A percentile compares a stretch with the other conserved stretches of the same genome.
Conservation (phyloP, 768 basidiomycete species). For the Mycena vitilis region DNA sequence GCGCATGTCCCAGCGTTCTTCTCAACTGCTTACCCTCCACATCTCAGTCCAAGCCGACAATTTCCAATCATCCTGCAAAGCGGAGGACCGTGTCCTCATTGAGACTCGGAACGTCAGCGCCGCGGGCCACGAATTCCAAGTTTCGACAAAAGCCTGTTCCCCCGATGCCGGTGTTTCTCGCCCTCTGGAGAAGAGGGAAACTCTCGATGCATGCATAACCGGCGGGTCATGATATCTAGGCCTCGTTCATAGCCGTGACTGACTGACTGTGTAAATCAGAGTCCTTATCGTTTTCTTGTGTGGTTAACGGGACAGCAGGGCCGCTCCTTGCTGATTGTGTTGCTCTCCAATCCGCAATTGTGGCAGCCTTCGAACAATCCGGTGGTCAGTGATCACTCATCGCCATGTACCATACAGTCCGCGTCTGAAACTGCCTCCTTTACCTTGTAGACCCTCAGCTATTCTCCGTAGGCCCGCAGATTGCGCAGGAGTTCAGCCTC, state of each 20-base stretch:
- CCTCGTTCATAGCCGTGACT: neutral
- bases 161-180: constrained; percentile 6
- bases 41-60: constrained; percentile 5
- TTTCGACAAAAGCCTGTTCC: constrained; percentile 27
- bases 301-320: neutral
- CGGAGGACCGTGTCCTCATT: constrained; percentile 14
- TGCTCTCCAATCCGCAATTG: neutral
- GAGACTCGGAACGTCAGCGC: constrained; percentile 14
- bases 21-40: neutral
- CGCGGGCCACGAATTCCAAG: constrained; percentile 19
- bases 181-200: constrained; percentile 5
- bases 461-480: constrained; percentile 9
- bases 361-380: neutral
- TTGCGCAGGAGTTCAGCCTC: constrained; percentile 14
- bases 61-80: constrained; percentile 10
- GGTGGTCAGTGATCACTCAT: too few species aligned
- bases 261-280: neutral
- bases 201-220: neutral
- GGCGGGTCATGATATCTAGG: neutral
- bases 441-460: too few species aligned
- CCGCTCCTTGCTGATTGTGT: constrained; percentile 7
- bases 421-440: too few species aligned
- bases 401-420: too few species aligned
- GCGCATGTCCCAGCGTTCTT: neutral
- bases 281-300: neutral